Percentiles rank a stretch among this genome's conserved stretches.
Conservation (phyloP, 169 alveolate species). For the Amoebophrya sp. region DNA sequence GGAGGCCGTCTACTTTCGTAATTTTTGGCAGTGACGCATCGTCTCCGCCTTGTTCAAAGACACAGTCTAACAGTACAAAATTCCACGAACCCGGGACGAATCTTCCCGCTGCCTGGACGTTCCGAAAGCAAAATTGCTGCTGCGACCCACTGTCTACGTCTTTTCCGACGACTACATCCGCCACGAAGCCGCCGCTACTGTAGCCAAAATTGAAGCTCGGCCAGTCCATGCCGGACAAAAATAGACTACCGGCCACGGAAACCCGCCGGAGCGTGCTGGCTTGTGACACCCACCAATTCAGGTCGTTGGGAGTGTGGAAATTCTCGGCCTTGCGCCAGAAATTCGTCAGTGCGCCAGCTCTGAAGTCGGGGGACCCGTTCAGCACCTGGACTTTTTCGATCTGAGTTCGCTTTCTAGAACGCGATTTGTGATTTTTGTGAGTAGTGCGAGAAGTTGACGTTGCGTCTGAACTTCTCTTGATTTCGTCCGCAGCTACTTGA, state of each 20-base stretch:
- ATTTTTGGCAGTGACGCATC: too few species aligned
- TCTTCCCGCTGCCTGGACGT: not conserved
- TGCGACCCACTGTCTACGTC: not conserved
- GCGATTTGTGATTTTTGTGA: too few species aligned
- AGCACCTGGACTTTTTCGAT: not conserved
- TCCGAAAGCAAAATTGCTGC: not conserved
- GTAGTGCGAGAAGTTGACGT: too few species aligned
- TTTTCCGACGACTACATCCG: not conserved
- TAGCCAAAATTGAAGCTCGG: not conserved
- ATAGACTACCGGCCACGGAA: not conserved
- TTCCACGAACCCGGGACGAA: too few species aligned
- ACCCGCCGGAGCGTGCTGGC: not conserved
- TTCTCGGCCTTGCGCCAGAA: not conserved
- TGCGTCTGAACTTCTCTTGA: too few species aligned
- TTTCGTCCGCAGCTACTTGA: too few species aligned
- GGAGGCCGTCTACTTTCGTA: too few species aligned
- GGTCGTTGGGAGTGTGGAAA: not conserved
- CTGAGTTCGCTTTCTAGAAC: not conserved
- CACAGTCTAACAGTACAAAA: not conserved
- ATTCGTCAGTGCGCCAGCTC: not conserved
- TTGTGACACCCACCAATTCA: not conserved
- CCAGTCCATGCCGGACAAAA: conserved; percentile 3
- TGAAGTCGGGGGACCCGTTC: not conserved
- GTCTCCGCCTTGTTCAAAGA: not conserved
- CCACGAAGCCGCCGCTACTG: not conserved